Evolutionary conservation across 441 rosid genomes (phyloP).

Genomic region (Jatropha multifida): DNA sequence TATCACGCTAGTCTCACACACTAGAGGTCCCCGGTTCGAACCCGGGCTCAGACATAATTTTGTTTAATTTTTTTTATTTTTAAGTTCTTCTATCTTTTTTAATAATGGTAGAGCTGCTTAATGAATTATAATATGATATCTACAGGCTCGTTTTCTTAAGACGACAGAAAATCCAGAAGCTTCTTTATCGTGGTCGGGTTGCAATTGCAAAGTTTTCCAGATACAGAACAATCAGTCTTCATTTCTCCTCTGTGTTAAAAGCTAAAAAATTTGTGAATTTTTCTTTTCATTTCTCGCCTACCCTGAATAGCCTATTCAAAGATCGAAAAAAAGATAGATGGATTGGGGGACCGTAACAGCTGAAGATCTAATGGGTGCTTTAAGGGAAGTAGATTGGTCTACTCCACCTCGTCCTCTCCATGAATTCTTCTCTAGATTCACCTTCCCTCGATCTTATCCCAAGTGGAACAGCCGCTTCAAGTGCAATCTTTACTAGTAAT

Average conservation of each 20-base stretch:
- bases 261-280: background rate
- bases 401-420: conserved; percentile 82
- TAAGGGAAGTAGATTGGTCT: conserved; percentile 96
- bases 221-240: background rate
- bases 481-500: conserved; percentile 93
- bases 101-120: too few species aligned
- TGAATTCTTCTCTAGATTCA: conserved; percentile 88
- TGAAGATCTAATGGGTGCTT: conserved; percentile 88
- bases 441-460: conserved; percentile 68
- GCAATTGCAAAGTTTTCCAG: background rate
- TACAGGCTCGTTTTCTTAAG: background rate
- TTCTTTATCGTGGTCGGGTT: background rate
- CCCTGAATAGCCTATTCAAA: background rate
- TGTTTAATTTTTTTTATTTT: background rate
- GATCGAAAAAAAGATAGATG: conserved; percentile 36
- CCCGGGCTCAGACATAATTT: conserved; percentile 74
- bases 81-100: background rate
- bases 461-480: conserved; percentile 96
- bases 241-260: background rate
- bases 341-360: conserved; percentile 98
- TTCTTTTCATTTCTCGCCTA: background rate
- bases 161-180: conserved; percentile 11
- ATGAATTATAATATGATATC: too few species aligned
- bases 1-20: conserved; percentile 99
- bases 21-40: conserved; percentile 98